Evolutionary conservation across 2,329 filamentous ascomycete genomes (phyloP).

Genomic region (Exophiala mesophila): DNA sequence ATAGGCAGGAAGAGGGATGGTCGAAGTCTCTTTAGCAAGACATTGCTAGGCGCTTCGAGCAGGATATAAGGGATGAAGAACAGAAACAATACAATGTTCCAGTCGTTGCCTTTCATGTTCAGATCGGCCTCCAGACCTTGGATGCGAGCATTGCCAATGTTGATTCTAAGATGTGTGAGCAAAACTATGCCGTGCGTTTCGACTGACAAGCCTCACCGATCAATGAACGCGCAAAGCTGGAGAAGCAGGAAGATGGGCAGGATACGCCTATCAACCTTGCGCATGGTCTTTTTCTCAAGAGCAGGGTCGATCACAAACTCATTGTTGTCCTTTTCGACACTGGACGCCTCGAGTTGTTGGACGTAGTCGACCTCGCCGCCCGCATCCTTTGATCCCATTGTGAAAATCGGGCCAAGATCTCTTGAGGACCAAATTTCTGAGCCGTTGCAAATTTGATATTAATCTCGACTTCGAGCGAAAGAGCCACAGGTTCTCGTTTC

Average conservation of each 20-base stretch:
- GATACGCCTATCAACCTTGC: slow-evolving; percentile 39
- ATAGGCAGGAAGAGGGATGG: slow-evolving; percentile 8
- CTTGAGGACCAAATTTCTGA: no score
- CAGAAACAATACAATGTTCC: slow-evolving; percentile 24
- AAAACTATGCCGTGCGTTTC: neutral
- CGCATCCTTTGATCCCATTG: no score
- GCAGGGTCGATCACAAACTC: no score
- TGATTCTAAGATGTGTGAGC: slow-evolving; percentile 27
- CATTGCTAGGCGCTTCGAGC: slow-evolving; percentile 42
- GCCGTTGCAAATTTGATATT: no score
- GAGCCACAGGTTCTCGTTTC: no score
- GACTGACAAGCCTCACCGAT: neutral
- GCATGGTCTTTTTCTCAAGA: neutral
- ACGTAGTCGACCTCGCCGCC: no score
- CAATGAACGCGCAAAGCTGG: neutral
- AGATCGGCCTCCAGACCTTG: slow-evolving; percentile 41
- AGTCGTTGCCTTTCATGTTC: slow-evolving; percentile 41
- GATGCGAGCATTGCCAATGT: slow-evolving; percentile 45
- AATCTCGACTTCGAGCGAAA: no score
- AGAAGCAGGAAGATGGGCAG: slow-evolving; percentile 38
- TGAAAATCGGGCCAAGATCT: no score
- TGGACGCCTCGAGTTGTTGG: no score
- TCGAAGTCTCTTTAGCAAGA: slow-evolving; percentile 36
- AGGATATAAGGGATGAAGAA: slow-evolving; percentile 26
- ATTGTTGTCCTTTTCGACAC: no score